Conservation (phyloP, 495 filamentous ascomycete species). For the Aeminium ludgeri region DNA sequence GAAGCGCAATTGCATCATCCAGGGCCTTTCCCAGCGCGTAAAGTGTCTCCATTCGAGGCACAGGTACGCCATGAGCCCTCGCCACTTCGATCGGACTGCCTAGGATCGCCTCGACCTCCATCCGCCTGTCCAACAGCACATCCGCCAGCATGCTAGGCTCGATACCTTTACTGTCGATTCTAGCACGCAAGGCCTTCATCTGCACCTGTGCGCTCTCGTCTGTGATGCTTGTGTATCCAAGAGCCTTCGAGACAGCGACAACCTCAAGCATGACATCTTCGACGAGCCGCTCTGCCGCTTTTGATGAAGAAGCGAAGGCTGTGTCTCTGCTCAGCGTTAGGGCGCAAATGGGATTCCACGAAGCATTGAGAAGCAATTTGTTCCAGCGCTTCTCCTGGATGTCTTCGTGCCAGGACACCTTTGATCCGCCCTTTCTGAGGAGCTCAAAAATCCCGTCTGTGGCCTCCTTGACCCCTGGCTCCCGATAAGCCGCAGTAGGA, state of each 20-base stretch:
- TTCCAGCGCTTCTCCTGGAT: conserved; percentile 36
- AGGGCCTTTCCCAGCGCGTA: conserved; percentile 20
- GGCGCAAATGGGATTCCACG: conserved; percentile 38
- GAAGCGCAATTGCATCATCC: conserved; percentile 14
- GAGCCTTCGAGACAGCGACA: conserved; percentile 27
- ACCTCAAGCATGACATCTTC: conserved; percentile 36
- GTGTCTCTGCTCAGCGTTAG: conserved; percentile 30
- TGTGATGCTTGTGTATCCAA: conserved; percentile 28
- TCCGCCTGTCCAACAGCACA: conserved; percentile 22
- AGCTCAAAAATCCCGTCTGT: conserved; percentile 26
- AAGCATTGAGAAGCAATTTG: conserved; percentile 34
- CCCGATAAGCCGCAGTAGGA: conserved; percentile 20
- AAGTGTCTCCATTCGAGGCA: conserved; percentile 27
- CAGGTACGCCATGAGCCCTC: conserved; percentile 24
- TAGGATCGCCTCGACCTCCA: conserved; percentile 39
- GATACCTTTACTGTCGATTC: conserved; percentile 22
- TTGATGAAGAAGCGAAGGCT: conserved; percentile 26
- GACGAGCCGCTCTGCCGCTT: conserved; percentile 23
- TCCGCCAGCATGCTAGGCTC: conserved; percentile 36
- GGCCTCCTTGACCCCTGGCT: conserved; percentile 17
- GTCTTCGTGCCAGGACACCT: conserved; percentile 28
- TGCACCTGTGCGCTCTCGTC: conserved; percentile 25
- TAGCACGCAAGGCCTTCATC: conserved; percentile 22
- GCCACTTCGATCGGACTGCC: conserved; percentile 33
- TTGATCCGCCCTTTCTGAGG: conserved; percentile 25